Evolutionary conservation across 495 filamentous ascomycete species (phyloP).

Genomic region (Penicillium waksmanii): DNA sequence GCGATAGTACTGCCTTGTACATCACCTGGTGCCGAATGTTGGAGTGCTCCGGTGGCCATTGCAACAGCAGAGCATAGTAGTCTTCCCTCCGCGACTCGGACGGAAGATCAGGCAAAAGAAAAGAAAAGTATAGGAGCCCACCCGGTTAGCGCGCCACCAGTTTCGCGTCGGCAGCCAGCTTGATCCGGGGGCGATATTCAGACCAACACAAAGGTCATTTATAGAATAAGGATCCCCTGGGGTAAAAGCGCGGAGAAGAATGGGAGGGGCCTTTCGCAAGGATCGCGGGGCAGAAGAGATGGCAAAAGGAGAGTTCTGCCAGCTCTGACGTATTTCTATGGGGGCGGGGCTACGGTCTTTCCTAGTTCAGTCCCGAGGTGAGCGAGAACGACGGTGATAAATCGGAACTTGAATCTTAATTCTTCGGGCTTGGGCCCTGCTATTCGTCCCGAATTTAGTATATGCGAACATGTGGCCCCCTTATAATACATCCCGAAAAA

Average conservation of each 20-base stretch:
- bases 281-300: slow-evolving; percentile 26
- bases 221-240: slow-evolving; percentile 8
- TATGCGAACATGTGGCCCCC: slow-evolving; percentile 21
- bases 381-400: slow-evolving; percentile 24
- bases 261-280: slow-evolving; percentile 1
- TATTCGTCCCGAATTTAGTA: slow-evolving; percentile 24
- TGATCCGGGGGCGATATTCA: slow-evolving; percentile 14
- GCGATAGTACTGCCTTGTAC: slow-evolving; percentile 33
- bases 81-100: slow-evolving; percentile 27
- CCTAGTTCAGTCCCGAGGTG: neutral
- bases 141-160: slow-evolving; percentile 33
- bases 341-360: slow-evolving; percentile 23
- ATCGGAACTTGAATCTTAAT: slow-evolving; percentile 33
- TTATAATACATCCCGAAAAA: slow-evolving; percentile 29
- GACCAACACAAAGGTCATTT: slow-evolving; percentile 25
- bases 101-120: slow-evolving; percentile 10
- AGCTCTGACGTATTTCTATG: slow-evolving; percentile 35
- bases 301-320: slow-evolving; percentile 24
- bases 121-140: slow-evolving; percentile 28
- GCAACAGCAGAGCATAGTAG: slow-evolving; percentile 38
- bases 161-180: slow-evolving; percentile 23
- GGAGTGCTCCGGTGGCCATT: slow-evolving; percentile 51
- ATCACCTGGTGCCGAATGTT: slow-evolving; percentile 45
- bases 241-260: slow-evolving; percentile 5
- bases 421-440: slow-evolving; percentile 19